Conservation (phyloP, 108 stramenopile genomes). For the Conticribra weissflogii region DNA sequence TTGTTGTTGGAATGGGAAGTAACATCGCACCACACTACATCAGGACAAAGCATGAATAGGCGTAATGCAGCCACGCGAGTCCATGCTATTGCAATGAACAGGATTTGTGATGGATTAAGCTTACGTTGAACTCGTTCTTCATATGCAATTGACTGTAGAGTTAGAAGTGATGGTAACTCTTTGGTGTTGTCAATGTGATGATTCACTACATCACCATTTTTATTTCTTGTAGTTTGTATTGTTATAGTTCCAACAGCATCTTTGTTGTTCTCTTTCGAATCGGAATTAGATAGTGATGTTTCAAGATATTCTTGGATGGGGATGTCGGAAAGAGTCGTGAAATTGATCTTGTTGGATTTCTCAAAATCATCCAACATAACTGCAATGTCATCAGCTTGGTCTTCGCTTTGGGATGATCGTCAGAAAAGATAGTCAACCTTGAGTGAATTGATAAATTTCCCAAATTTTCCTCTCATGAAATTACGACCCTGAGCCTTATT, state of each 20-base stretch:
- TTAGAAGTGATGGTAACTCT: no score
- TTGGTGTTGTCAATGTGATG: not conserved
- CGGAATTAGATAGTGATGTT: no score
- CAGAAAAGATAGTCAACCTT: not conserved
- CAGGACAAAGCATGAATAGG: constrained; percentile 24
- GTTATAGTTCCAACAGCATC: not conserved
- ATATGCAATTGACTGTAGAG: not conserved
- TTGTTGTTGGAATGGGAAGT: constrained; percentile 22
- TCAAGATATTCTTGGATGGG: not conserved
- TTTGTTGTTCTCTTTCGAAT: no score
- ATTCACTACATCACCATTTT: not conserved
- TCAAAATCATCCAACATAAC: constrained; percentile 4
- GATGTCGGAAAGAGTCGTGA: constrained; percentile 7
- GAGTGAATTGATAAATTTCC: constrained; percentile 11
- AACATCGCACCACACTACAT: constrained; percentile 20
- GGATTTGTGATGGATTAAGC: not conserved
- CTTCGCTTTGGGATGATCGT: not conserved
- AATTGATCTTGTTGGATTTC: constrained; percentile 4
- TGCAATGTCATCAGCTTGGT: constrained; percentile 1
- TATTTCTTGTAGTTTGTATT: not conserved
- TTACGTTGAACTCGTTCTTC: not conserved
- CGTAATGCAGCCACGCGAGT: constrained; percentile 3
- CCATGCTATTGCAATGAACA: constrained; percentile 23
- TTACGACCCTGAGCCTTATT: constrained; percentile 1
- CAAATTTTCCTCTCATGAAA: not conserved